Conservation (phyloP, 75 land plant genomes). For the Selaginella moellendorffii region DNA sequence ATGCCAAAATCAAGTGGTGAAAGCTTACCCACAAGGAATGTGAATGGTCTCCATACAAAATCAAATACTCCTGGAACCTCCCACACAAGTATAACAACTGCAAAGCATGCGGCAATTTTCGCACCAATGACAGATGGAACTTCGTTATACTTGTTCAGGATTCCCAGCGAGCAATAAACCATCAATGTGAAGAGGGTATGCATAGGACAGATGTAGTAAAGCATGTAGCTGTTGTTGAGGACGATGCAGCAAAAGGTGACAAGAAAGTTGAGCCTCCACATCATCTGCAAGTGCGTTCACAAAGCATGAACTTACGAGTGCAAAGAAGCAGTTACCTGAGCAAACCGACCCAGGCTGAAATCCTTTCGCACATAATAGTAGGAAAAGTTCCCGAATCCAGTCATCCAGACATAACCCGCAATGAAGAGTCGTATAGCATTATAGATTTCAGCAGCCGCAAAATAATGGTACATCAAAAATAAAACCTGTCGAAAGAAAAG, state of each 20-base stretch:
- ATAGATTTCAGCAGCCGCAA: conserved; percentile 90
- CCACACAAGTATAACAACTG: conserved; percentile 82
- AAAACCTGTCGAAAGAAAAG: too few relatives aligned
- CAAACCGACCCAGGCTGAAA: conserved; percentile 85
- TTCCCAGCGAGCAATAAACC: conserved; percentile 93
- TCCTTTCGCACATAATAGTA: conserved; percentile 94
- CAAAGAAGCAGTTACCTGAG: conserved; percentile 45
- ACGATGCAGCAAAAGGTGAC: conserved; percentile 85
- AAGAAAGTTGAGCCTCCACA: conserved; percentile 98
- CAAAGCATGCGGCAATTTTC: conserved; percentile 58
- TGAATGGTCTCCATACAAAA: conserved; percentile 69
- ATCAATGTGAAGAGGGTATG: conserved; percentile 96
- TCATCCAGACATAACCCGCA: conserved; percentile 99
- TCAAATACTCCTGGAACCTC: conserved; percentile 95
- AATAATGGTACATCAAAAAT: conserved; percentile 94
- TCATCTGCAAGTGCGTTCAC: conserved; percentile 64
- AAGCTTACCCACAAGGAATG: conserved; percentile 64
- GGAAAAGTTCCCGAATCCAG: conserved; percentile 98
- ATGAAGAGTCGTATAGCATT: conserved; percentile 96
- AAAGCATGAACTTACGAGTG: background rate
- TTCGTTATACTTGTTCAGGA: conserved; percentile 83
- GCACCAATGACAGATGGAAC: conserved; percentile 58
- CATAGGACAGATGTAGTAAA: conserved; percentile 99
- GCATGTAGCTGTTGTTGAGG: conserved; percentile 86
- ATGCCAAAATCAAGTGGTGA: background rate